These are phyloP conservation scores for Oropetium thomaeum DNA, from an alignment of 176 grass and related monocot genomes.

Conservation along the genomic window DNA sequence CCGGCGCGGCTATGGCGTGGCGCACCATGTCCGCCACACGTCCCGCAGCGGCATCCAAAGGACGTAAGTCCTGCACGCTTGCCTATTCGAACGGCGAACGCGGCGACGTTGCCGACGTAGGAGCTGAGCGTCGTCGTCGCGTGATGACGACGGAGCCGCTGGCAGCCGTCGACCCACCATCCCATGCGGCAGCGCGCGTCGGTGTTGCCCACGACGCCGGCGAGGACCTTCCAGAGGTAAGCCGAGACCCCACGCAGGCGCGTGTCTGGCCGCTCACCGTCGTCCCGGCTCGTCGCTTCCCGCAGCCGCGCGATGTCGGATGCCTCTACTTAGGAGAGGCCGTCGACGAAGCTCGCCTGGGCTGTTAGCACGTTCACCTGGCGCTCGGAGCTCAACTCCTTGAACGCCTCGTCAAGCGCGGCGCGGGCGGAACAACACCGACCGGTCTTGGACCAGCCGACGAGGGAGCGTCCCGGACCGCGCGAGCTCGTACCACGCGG, in stretches of 20 bases:
- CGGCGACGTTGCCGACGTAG: constrained; percentile 38
- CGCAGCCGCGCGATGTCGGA: background rate
- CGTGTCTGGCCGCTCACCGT: background rate
- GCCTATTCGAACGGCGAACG: constrained; percentile 23
- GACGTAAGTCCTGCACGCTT: constrained; percentile 27
- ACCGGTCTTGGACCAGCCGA: constrained; percentile 38
- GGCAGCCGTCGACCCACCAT: constrained; percentile 36
- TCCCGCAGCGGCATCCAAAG: background rate
- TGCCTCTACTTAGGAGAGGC: constrained; percentile 28
- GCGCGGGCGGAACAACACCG: constrained; percentile 36
- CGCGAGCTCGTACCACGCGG: constrained; percentile 30
- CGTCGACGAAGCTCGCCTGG: constrained; percentile 8
- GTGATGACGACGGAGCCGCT: background rate
- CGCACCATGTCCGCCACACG: constrained; percentile 13
- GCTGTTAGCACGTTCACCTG: constrained; percentile 35
- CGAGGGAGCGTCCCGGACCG: background rate
- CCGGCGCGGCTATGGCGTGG: constrained; percentile 9
- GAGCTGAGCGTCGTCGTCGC: background rate
- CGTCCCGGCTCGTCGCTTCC: background rate
- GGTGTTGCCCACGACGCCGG: constrained; percentile 5
- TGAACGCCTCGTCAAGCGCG: constrained; percentile 14
- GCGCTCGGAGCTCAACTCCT: background rate
- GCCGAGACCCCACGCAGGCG: constrained; percentile 41
- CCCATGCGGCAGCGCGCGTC: constrained; percentile 39
- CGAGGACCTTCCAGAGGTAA: constrained; percentile 34